Conservation (phyloP, 805 yeast species). For the Ogataea nonfermentans region DNA sequence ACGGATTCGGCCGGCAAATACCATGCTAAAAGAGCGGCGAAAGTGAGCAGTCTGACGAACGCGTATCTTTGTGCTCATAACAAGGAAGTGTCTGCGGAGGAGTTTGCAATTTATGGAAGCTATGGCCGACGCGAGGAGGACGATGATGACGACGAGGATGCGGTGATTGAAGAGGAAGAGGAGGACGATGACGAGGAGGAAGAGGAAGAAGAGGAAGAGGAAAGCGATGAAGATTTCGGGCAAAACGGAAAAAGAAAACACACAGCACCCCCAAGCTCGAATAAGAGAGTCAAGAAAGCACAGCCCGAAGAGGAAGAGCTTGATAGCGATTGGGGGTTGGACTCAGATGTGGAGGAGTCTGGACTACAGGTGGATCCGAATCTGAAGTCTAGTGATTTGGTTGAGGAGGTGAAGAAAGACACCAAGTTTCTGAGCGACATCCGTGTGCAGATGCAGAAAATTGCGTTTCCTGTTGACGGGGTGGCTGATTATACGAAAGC, state of each 20-base stretch:
- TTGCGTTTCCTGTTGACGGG: constrained; percentile 20
- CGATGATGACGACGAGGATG: constrained; percentile 16
- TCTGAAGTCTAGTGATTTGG: constrained; percentile 23
- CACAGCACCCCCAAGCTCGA: neutral
- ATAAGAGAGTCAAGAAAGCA: constrained; percentile 2
- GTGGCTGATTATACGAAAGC: constrained; percentile 24
- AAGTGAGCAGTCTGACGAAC: constrained; percentile 25
- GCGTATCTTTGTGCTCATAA: constrained; percentile 32
- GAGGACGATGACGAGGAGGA: constrained; percentile 34
- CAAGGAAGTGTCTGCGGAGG: constrained; percentile 48
- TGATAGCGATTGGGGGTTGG: constrained; percentile 32
- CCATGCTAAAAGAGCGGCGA: constrained; percentile 55
- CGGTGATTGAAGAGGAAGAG: constrained; percentile 31
- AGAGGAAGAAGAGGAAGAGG: constrained; percentile 9
- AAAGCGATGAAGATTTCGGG: constrained; percentile 5
- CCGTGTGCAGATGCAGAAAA: constrained; percentile 26
- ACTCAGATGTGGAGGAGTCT: constrained; percentile 22
- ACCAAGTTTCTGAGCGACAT: constrained; percentile 23
- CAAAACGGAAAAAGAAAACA: constrained; percentile 1
- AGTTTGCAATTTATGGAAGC: constrained; percentile 41
- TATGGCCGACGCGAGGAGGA: constrained; percentile 38
- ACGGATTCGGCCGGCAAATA: constrained; percentile 35
- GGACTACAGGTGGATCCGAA: constrained; percentile 17
- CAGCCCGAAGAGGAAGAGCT: constrained; percentile 19
- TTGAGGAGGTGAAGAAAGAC: constrained; percentile 23